These are phyloP conservation scores for Annulohypoxylon nitens DNA, from an alignment of 495 filamentous ascomycete species.

Conservation along the genomic window DNA sequence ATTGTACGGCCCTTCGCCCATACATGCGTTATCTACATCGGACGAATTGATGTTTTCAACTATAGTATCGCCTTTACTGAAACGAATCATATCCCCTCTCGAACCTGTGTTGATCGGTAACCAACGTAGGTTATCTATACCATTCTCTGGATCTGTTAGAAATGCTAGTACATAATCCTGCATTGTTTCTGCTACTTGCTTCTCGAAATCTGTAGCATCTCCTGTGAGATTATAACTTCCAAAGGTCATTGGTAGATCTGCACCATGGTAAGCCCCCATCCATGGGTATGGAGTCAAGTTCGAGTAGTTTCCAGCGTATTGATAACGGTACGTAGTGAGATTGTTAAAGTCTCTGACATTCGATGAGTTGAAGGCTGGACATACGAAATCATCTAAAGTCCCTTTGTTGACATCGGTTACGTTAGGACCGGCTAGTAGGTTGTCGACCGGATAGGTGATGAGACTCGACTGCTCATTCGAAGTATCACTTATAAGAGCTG, in stretches of 20 bases:
- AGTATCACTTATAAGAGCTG: slow-evolving; percentile 59
- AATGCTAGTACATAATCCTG: slow-evolving; percentile 61
- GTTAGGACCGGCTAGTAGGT: slow-evolving; percentile 52
- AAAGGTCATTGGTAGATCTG: slow-evolving; percentile 62
- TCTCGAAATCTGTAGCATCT: slow-evolving; percentile 52
- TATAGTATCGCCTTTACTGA: slow-evolving; percentile 25
- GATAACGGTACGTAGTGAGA: slow-evolving; percentile 64
- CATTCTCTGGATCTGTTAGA: slow-evolving; percentile 57
- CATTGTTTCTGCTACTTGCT: slow-evolving; percentile 55
- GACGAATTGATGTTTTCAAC: slow-evolving; percentile 39
- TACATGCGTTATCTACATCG: slow-evolving; percentile 46
- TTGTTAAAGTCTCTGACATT: slow-evolving; percentile 36
- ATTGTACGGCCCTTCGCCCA: slow-evolving; percentile 37
- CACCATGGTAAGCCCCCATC: slow-evolving; percentile 67
- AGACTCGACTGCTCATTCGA: slow-evolving; percentile 58
- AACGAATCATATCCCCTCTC: slow-evolving; percentile 36
- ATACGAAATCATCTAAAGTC: slow-evolving; percentile 53
- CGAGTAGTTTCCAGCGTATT: slow-evolving; percentile 63
- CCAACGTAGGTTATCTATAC: slow-evolving; percentile 49
- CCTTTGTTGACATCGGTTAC: slow-evolving; percentile 49
- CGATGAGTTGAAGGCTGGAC: slow-evolving; percentile 55
- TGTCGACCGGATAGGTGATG: slow-evolving; percentile 51
- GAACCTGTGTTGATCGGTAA: not conserved
- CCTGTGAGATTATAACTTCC: slow-evolving; percentile 55
- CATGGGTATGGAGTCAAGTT: slow-evolving; percentile 58